Evolutionary conservation across 1,139 yeast species (phyloP).

Genomic region (Protomyces gravidus): DNA sequence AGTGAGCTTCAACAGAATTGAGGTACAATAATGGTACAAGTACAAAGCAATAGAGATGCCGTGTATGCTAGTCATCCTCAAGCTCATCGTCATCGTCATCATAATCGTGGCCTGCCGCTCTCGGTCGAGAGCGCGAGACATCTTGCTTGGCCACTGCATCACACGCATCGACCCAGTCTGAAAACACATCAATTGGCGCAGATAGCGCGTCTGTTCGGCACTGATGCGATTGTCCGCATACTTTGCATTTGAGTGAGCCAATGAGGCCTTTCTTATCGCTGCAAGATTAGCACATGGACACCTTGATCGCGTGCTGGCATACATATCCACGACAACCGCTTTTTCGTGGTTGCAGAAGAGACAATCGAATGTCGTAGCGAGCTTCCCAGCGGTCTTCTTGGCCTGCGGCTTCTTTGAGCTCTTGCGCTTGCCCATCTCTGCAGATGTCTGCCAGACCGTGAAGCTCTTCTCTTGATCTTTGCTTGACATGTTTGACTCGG

Average conservation of each 20-base stretch:
- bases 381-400: constrained; percentile 18
- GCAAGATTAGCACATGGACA: neutral
- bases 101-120: constrained; percentile 33
- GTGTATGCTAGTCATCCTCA: neutral
- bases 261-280: constrained; percentile 76
- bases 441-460: neutral
- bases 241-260: constrained; percentile 83
- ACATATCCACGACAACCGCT: constrained; percentile 74
- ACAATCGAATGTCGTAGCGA: constrained; percentile 28
- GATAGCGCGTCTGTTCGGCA: constrained; percentile 73
- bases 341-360: constrained; percentile 89
- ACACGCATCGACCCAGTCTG: constrained; percentile 98
- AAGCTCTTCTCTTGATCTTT: neutral
- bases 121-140: constrained; percentile 34
- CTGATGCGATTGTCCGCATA: constrained; percentile 92
- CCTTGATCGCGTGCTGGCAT: neutral
- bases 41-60: no score
- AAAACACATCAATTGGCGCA: constrained; percentile 89
- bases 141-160: constrained; percentile 83
- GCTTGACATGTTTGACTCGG: no score
- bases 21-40: no score
- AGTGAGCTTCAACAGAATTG: no score
- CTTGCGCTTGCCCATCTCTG: constrained; percentile 21
- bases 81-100: constrained; percentile 36
- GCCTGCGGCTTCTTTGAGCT: constrained; percentile 16